Percentiles rank a stretch among this genome's conserved stretches.
These are phyloP conservation scores for Lecanoromycetidae sp. DNA, from an alignment of 2,329 filamentous ascomycete genomes.

Conservation along the genomic window DNA sequence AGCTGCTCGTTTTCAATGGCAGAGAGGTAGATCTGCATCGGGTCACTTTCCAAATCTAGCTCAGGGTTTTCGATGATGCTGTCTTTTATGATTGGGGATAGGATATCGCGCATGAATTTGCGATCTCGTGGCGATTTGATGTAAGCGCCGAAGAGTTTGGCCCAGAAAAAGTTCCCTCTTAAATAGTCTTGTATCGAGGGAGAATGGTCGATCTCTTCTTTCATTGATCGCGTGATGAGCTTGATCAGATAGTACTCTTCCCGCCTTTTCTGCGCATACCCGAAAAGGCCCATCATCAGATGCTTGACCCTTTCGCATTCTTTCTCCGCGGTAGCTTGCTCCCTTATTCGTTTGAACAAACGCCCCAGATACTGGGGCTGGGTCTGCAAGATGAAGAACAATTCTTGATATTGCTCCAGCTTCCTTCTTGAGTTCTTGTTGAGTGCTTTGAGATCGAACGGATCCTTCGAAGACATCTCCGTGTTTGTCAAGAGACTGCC, in stretches of 20 bases:
- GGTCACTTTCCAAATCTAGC: slow-evolving; percentile 89
- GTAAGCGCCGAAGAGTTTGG: slow-evolving; percentile 74
- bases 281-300: slow-evolving; percentile 90
- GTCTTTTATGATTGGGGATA: slow-evolving; percentile 75
- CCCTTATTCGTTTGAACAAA: slow-evolving; percentile 71
- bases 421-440: slow-evolving; percentile 96
- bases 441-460: slow-evolving; percentile 90
- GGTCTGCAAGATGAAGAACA: slow-evolving; percentile 95
- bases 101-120: slow-evolving; percentile 77
- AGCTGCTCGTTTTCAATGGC: slow-evolving; percentile 96
- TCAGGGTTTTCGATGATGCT: slow-evolving; percentile 87
- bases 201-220: slow-evolving; percentile 71
- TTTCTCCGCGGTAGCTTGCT: slow-evolving; percentile 75
- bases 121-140: slow-evolving; percentile 82
- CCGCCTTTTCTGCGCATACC: slow-evolving; percentile 88
- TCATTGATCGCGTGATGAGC: slow-evolving; percentile 67
- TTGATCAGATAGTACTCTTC: slow-evolving; percentile 96
- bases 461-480: slow-evolving; percentile 78
- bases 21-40: slow-evolving; percentile 90
- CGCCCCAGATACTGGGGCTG: slow-evolving; percentile 89
- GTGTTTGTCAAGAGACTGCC: slow-evolving; percentile 75
- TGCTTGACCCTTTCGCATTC: slow-evolving; percentile 88
- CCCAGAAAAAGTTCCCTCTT: slow-evolving; percentile 87
- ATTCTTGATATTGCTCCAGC: slow-evolving; percentile 89
- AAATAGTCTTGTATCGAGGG: slow-evolving; percentile 69